phyloP scores from a whole-genome alignment of 202 grass and related monocot species.

The Alloteropsis angusta region DNA sequence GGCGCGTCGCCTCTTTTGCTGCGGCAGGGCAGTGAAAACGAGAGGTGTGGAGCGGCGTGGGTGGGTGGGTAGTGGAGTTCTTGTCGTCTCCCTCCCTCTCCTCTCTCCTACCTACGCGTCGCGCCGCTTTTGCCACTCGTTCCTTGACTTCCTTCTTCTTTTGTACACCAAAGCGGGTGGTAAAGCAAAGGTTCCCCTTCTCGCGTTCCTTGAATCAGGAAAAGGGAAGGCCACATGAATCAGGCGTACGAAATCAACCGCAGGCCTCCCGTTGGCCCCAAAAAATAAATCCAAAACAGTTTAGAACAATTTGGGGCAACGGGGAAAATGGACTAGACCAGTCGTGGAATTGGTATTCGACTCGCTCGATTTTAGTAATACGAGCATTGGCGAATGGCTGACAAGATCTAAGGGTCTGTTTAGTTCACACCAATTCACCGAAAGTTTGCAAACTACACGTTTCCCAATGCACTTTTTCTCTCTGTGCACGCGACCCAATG shows the following conservation, averaged over 20 bases:
- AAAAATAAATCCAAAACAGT: neutral
- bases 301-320: neutral
- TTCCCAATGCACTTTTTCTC: no score
- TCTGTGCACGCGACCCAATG: no score
- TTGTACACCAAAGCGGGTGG: constrained; percentile 3
- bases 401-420: neutral
- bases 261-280: neutral
- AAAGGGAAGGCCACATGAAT: neutral
- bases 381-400: neutral
- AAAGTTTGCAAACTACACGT: no score
- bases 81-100: constrained; percentile 2
- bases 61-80: constrained; percentile 43
- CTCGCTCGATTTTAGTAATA: neutral
- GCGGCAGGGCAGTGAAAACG: constrained; percentile 27
- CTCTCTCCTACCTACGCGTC: neutral
- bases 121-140: constrained; percentile 5
- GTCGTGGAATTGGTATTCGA: neutral
- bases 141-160: constrained; percentile 20
- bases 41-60: constrained; percentile 35
- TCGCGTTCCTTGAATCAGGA: neutral
- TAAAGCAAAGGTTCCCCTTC: constrained; percentile 2
- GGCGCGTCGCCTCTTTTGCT: neutral
- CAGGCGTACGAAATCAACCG: neutral
- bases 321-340: neutral
- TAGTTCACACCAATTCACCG: no score